Evolutionary conservation across 345 rosid species (phyloP), one percentile per base, ranked within the genome.

Genomic region (Eutrema heterophyllum): DNA sequence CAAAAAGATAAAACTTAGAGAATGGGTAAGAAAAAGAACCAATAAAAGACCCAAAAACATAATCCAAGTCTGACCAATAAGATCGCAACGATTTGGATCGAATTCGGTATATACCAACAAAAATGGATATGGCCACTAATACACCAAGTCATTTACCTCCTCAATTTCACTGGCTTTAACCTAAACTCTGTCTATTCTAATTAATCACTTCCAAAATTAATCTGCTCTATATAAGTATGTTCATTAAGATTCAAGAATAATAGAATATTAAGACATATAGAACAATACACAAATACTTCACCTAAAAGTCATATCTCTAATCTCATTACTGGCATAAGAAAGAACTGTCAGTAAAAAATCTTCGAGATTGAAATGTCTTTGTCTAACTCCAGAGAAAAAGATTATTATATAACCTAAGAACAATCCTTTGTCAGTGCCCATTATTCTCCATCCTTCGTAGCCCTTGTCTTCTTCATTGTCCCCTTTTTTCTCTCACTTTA

Each of bases 41-140:
- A 65, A 54, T 16, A 55, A 53, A 63, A 32, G 29, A 52, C 70
- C 66, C 72, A 74, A 66, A 56, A 74, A 39, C 78, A 67, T 59
- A 74, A 74, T 74, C 78, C 67, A 74, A 58, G 5, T 67, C 73
- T 74, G 68, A 74, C 78, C 73, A 74, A 67, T 74, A 32, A 60
- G 27, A 74, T 59, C 8, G 32, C 32, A 67, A 32, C 58, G 67
- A 18, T 74, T 24, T 74, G 61, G 78, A 74, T 74, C 54, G 50
- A 13, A 36, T 67, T 66, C n/a, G 10, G 67, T 48, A 49, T 14
- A 44, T 74, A 48, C 58, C 67, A 67, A 74, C 61, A 57, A 74
- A 73, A 67, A 16, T 30, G 29, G 78, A 67, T 58, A 74, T 74
- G 73, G 78, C 53, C 68, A 58, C 59, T 67, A 58, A 67, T 67